Evolutionary conservation across 176 grass and related monocot species (phyloP), one percentile per base, ranked within the genome.

Genomic region (Ampelocalamus luodianensis): DNA sequence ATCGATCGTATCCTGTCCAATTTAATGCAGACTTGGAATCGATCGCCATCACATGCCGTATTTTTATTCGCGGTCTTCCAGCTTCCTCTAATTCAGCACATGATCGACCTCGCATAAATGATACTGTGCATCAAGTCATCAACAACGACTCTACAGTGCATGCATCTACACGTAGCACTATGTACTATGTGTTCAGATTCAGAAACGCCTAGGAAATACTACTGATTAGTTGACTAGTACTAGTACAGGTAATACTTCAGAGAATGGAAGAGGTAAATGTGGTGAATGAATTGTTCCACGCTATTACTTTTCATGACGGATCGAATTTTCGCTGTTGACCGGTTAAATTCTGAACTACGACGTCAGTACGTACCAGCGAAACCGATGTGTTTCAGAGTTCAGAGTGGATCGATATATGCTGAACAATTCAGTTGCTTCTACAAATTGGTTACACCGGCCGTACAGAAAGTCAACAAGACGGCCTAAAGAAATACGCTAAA

Each of bases 381-480:
- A 68, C 5, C 34, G 45, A 29, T 15, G 43, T 27, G 44, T 15
- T 34, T n/a, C 37, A 18, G 37, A 56, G 24, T 44, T 48, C 73
- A n/a, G 46, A 6, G n/a, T 8, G 17, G 15, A 51, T 23, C 15
- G 42, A 50, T 24, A 8, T 6, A 23, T 62, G 50, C 39, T 71
- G 26, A 79, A 79, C 51, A 26, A 79, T 79, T 88, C 64, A 49
- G n/a, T 83, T 83, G 65, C 87, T 83, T 83, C 80, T 36, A 50
- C 80, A 63, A 69, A 16, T 69, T 32, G 62, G 29, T 45, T 38
- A 77, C 73, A 51, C n/a, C 49, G 8, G 56, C 87, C 74, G 74
- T 84, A 73, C 67, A 84, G 6, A 53, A 84, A 54, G 81, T 84
- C 87, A 88, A 70, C 72, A 23, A 3, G 24, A 65, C 37, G 13